Evolutionary conservation across 2,329 filamentous ascomycete species (phyloP).

Genomic region (Pseudogymnoascus sp.): DNA sequence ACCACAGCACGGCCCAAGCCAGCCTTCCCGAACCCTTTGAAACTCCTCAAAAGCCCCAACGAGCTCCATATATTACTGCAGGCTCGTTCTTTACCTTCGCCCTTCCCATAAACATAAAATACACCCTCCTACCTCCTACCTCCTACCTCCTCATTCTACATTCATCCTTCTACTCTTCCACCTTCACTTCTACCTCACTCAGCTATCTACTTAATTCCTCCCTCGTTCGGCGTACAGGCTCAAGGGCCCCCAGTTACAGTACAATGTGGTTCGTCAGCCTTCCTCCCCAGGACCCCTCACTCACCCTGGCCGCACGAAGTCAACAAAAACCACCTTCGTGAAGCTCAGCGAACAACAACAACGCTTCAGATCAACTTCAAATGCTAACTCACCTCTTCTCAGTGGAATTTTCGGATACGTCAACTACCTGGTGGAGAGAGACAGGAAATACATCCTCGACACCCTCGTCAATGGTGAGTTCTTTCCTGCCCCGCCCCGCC

Average conservation of each 20-base stretch:
- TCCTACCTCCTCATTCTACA: not conserved
- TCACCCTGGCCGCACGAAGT: not conserved
- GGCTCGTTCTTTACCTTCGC: not conserved
- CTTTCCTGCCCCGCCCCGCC: conserved; percentile 17
- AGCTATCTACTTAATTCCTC: not conserved
- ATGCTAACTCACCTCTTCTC: conserved; percentile 16
- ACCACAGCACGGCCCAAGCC: not conserved
- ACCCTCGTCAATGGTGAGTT: conserved; percentile 87
- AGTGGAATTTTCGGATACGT: conserved; percentile 98
- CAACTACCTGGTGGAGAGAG: conserved; percentile 98
- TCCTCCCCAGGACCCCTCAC: not conserved
- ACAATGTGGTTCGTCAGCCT: not conserved
- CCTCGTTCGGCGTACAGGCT: not conserved
- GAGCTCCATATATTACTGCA: conserved; percentile 3
- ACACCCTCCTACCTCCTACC: not conserved
- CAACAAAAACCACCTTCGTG: not conserved
- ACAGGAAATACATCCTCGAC: conserved; percentile 91
- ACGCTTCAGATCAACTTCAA: not conserved
- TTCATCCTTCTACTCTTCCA: not conserved
- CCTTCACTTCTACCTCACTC: not conserved
- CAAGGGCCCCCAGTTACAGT: not conserved
- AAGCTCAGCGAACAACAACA: not conserved
- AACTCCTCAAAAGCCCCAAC: not conserved
- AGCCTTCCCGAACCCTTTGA: not conserved
- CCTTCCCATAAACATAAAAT: not conserved